Evolutionary conservation across 352 stramenopile genomes (phyloP), one percentile per base, ranked within the genome.

Genomic region (Globisporangium nunn): DNA sequence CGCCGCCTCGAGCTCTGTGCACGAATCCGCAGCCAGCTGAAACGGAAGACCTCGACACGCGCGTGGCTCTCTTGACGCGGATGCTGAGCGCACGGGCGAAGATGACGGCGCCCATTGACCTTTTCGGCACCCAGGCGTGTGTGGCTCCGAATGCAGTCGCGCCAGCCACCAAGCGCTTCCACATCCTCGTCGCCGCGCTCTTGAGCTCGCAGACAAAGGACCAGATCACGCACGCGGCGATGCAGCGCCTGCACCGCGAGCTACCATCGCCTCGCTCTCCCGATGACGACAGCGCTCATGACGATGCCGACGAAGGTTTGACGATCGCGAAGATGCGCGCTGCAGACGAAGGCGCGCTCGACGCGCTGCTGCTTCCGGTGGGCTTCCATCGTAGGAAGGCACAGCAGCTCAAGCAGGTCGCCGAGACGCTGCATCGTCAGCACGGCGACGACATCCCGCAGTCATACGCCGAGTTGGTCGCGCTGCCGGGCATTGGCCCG

Each of bases 371-470:
- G 52, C 68, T 72, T 29, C 81, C 83, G 6, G 95, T 98, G 6
- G 91, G 95, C 5, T 99, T 99, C 76, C 97, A 96, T 56, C 98
- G 98, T 65, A 91, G 95, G 72, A 99, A 99, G 68, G 94, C 92
- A 46, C 96, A 92, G 59, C 97, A 96, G 61, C 94, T 99, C 52
- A 97, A 98, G 52, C 66, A 96, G 39, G 77, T 74, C 3, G 81
- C 66, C 23, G 53, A 52, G 33, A 80, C 87, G 29, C 61, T 92
- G 28, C 53, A 77, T 59, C 3, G 66, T 78, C 55, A 18, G 31
- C 1, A 57, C 58, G 2, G 48, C 69, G 31, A 23, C 41, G 91
- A 98, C 35, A 98, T 99, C 64, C 96, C 96, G 11, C 58, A 70
- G 41, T 96, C 85, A 4, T 93, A 95, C 41, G 80, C 95, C 12